phyloP scores from a whole-genome alignment of 2,329 filamentous ascomycete species.

The Diaporthe longicolla region DNA sequence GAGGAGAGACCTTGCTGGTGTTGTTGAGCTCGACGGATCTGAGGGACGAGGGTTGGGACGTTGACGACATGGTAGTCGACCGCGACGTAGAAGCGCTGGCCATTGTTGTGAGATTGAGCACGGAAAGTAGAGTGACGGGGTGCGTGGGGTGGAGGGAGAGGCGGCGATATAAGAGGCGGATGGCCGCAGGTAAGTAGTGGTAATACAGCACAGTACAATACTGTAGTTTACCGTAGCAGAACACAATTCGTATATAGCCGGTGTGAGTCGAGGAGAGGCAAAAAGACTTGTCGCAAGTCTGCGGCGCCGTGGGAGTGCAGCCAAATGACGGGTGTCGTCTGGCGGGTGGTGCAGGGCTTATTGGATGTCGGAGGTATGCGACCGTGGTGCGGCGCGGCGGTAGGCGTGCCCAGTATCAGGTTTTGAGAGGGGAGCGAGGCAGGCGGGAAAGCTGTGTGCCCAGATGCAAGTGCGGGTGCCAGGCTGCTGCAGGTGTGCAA shows the following conservation, averaged over 20 bases:
- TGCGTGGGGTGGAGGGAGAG: conserved; percentile 5
- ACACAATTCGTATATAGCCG: conserved; percentile 1
- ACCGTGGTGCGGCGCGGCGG: conserved; percentile 31
- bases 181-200: conserved; percentile 7
- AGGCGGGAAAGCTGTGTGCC: background rate
- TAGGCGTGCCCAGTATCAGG: conserved; percentile 25
- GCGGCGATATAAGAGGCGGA: conserved; percentile 22
- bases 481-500: background rate
- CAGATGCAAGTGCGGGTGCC: conserved; percentile 13
- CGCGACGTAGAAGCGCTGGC: conserved; percentile 50
- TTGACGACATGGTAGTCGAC: conserved; percentile 58
- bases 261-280: conserved; percentile 16
- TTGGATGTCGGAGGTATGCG: conserved; percentile 31
- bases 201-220: background rate
- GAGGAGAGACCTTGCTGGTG: conserved; percentile 57
- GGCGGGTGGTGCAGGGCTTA: conserved; percentile 23
- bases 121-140: conserved; percentile 19
- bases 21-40: conserved; percentile 62
- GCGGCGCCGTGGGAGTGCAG: conserved; percentile 5
- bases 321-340: background rate
- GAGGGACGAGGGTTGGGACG: conserved; percentile 65
- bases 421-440: conserved; percentile 45
- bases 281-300: background rate
- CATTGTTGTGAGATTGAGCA: conserved; percentile 49
- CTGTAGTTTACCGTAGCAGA: background rate